phyloP scores from a whole-genome alignment of 2,329 filamentous ascomycete species.

The Verticillium longisporum region DNA sequence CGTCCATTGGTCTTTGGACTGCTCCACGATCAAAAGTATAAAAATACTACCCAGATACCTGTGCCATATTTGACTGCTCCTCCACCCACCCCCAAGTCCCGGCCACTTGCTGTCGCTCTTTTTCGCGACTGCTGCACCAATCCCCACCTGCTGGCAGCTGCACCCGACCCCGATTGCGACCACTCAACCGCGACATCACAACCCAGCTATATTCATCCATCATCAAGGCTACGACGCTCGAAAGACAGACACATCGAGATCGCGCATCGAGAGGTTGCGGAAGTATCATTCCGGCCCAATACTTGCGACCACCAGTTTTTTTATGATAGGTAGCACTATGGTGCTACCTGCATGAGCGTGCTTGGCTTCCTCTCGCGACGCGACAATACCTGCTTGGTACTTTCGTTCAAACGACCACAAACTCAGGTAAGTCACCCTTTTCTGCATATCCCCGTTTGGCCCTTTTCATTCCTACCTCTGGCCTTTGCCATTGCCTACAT shows the following conservation, averaged over 20 bases:
- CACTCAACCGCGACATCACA: neutral
- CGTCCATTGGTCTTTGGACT: neutral
- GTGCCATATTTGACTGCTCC: conserved; percentile 4
- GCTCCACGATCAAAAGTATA: conserved; percentile 8
- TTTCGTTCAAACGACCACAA: neutral
- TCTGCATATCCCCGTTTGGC: neutral
- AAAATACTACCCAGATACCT: conserved; percentile 11
- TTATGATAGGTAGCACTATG: neutral
- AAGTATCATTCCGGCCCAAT: neutral
- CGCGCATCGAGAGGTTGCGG: neutral
- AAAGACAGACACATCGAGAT: neutral
- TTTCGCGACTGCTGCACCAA: neutral
- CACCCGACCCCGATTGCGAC: neutral
- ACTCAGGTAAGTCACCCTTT: neutral
- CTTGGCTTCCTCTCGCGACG: neutral
- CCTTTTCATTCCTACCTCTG: neutral
- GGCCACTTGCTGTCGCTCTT: conserved; percentile 7
- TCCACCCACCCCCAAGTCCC: conserved; percentile 5
- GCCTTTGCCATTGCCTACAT: neutral
- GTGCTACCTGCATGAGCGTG: neutral
- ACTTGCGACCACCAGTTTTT: neutral
- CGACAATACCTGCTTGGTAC: neutral
- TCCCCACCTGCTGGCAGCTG: neutral
- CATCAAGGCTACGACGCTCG: neutral
- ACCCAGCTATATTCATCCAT: neutral